Percentiles rank a stretch among this genome's conserved stretches.
Conservation (phyloP, 352 stramenopile genomes). For the Blastocystis sp. region DNA sequence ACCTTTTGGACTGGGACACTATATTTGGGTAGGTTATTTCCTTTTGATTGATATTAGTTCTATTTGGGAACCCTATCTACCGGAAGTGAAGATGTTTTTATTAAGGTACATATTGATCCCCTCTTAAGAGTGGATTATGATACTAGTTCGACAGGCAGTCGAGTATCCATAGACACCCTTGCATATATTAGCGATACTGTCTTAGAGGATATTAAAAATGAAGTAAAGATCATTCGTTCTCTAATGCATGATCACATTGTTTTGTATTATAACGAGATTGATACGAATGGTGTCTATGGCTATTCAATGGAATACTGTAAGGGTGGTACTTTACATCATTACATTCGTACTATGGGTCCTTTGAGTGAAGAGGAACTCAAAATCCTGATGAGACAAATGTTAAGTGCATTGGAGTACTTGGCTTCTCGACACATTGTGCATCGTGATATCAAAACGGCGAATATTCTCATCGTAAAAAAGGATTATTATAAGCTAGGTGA, state of each 20-base stretch:
- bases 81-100: not conserved
- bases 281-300: not conserved
- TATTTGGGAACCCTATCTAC: not conserved
- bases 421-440: slow-evolving; percentile 1
- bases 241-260: slow-evolving; percentile 29
- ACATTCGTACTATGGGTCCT: not conserved
- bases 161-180: not conserved
- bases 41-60: not conserved
- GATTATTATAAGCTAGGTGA: slow-evolving; percentile 28
- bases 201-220: not conserved
- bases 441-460: slow-evolving; percentile 50
- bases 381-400: slow-evolving; percentile 27
- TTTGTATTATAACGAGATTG: slow-evolving; percentile 36
- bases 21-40: not conserved
- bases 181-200: not conserved
- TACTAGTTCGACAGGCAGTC: not conserved
- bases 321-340: slow-evolving; percentile 6
- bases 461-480: slow-evolving; percentile 30
- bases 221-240: not conserved
- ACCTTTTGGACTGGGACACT: no score
- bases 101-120: slow-evolving; percentile 17
- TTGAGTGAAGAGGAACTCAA: not conserved
- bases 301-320: slow-evolving; percentile 47
- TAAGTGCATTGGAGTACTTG: slow-evolving; percentile 1
- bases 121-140: not conserved